Evolutionary conservation across 2,329 filamentous ascomycete species (phyloP).

Genomic region (Stagonosporopsis cucurbitacearum): DNA sequence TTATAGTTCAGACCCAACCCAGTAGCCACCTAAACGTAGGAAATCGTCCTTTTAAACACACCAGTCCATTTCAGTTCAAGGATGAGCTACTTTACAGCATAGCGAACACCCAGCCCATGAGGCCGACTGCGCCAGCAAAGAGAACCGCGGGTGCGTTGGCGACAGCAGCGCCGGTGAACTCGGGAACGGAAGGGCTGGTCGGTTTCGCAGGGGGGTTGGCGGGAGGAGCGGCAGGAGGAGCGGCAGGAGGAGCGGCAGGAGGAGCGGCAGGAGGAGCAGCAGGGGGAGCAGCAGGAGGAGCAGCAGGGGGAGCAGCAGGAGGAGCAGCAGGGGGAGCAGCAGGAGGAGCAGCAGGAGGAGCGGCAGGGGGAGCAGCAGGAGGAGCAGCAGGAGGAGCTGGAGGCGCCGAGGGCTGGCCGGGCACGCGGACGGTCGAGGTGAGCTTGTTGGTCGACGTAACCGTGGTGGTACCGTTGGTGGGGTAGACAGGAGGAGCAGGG

Average conservation of each 20-base stretch:
- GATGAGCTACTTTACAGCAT: conserved; percentile 8
- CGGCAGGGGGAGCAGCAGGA: neutral
- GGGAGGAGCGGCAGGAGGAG: conserved; percentile 5
- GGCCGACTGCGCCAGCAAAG: conserved; percentile 14
- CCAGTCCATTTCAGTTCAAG: neutral
- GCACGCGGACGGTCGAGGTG: conserved; percentile 5
- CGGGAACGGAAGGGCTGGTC: neutral
- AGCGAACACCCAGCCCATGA: conserved; percentile 18
- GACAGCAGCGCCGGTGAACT: conserved; percentile 17
- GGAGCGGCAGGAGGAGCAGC: neutral
- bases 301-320: conserved; percentile 1
- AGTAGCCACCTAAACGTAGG: conserved; percentile 6
- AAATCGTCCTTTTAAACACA: neutral
- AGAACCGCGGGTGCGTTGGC: conserved; percentile 7
- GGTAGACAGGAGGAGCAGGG: conserved; percentile 6
- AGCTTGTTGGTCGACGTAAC: conserved; percentile 8
- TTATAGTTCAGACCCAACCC: conserved; percentile 1
- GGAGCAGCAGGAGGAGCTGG: neutral
- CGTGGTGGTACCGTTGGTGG: conserved; percentile 8
- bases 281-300: neutral
- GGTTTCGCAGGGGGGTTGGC: neutral
- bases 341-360: neutral
- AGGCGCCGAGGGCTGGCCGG: conserved; percentile 3
- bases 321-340: neutral
- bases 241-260: neutral